Evolutionary conservation across 179 eudicot genomes (phyloP), one percentile per base, ranked within the genome.

Genomic region (Corrigiola litoralis): DNA sequence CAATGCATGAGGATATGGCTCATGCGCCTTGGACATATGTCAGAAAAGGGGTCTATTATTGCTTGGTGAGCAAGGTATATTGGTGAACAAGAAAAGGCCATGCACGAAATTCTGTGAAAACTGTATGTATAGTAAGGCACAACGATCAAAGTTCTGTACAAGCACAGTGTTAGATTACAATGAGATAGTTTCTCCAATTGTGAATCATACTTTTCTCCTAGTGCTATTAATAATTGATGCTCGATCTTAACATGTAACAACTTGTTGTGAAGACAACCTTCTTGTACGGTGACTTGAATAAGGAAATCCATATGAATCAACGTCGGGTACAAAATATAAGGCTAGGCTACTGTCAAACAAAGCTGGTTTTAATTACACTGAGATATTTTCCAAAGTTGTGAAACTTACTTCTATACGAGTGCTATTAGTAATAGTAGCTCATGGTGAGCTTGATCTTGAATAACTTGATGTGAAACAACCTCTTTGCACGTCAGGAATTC

Each of bases 1-100:
- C 28, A 61, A 45, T 45, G 66, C 33, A 61, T 17, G 40, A 61
- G 54, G 54, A 60, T 60, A 44, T 60, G 37, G 51, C 65, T 41
- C 65, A 60, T 60, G 51, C 38, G 52, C 50, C 65, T 61, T 44
- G 5, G 66, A 28, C 53, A 61, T 61, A 61, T 45, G 53, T 44
- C 40, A 8, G 28, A 45, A 61, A 45, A 61, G 10, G 40, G n/a
- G 53, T 61, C 41, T 61, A 44, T 61, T 40, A 61, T 31, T 61
- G 41, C 52, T 61, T 61, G 33, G 53, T 45, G 53, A 11, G n/a
- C 17, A 61, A 29, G 53, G 53, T 45, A 44, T 61, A 53, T 61
- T 61, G 40, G 45, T 44, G 66, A 61, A 61, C 48, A 29, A 44
- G 41, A 44, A 61, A 21, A 61, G 25, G 23, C 37, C 63, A 58